These are phyloP conservation scores for Solanum hybrid DNA, from an alignment of 305 asterid genomes.

Conservation along the genomic window DNA sequence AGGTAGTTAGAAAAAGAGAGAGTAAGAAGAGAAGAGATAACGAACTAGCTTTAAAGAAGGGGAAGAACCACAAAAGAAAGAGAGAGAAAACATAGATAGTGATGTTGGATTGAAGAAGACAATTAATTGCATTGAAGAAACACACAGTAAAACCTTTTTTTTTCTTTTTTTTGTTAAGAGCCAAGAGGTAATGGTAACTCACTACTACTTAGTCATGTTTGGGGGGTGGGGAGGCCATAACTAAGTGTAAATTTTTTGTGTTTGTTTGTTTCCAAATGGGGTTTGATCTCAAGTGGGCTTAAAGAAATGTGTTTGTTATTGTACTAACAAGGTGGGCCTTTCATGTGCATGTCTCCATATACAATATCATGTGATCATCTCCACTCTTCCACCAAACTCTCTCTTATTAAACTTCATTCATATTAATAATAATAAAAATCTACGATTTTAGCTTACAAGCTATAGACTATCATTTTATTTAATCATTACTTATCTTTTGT, in stretches of 20 bases:
- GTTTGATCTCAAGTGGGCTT: conserved; percentile 13
- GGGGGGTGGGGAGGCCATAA: background rate
- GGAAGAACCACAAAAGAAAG: conserved; percentile 39
- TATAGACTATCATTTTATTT: background rate
- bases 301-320: background rate
- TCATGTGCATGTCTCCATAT: conserved; percentile 44
- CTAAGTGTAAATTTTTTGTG: background rate
- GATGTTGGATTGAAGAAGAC: conserved; percentile 60
- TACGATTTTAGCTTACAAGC: background rate
- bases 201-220: background rate
- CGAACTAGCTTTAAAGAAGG: conserved; percentile 29
- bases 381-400: background rate
- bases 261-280: conserved; percentile 18
- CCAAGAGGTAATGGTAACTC: background rate
- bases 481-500: background rate
- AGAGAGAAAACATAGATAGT: conserved; percentile 24
- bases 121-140: conserved; percentile 22
- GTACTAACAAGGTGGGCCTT: conserved; percentile 38
- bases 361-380: conserved; percentile 57
- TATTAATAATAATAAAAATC: background rate
- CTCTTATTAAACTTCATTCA: background rate
- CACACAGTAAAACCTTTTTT: background rate
- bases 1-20: conserved; percentile 20
- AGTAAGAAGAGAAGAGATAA: conserved; percentile 21
- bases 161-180: background rate